Evolutionary conservation across 2,329 filamentous ascomycete genomes (phyloP).

Genomic region (Fusarium transvaalense): DNA sequence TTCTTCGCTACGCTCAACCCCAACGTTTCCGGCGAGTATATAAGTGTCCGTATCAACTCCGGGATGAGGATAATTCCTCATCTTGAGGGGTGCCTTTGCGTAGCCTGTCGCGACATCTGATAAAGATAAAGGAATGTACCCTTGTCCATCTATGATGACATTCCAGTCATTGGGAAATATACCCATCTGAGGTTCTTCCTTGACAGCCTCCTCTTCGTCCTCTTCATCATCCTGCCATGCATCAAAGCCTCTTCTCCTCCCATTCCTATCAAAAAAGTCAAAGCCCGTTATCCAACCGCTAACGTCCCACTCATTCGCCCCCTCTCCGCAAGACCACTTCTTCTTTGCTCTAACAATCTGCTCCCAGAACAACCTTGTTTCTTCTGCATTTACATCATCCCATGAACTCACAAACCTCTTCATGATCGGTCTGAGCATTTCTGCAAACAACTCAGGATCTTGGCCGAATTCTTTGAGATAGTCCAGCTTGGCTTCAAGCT

Average conservation of each 20-base stretch:
- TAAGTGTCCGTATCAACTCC: slow-evolving; percentile 51
- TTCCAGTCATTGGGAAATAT: slow-evolving; percentile 10
- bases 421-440: slow-evolving; percentile 60
- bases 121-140: slow-evolving; percentile 49
- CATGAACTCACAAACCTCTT: slow-evolving; percentile 60
- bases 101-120: slow-evolving; percentile 55
- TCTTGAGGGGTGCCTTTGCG: slow-evolving; percentile 55
- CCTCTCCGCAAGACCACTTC: slow-evolving; percentile 48
- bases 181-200: slow-evolving; percentile 1
- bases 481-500: slow-evolving; percentile 58
- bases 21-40: slow-evolving; percentile 56
- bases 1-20: slow-evolving; percentile 48
- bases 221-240: neutral
- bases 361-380: slow-evolving; percentile 58
- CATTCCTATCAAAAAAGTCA: slow-evolving; percentile 58
- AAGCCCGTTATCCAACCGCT: slow-evolving; percentile 65
- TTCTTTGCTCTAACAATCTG: slow-evolving; percentile 56
- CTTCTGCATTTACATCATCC: slow-evolving; percentile 52
- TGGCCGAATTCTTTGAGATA: slow-evolving; percentile 58
- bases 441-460: slow-evolving; percentile 56
- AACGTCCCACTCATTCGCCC: slow-evolving; percentile 53
- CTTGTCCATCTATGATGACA: slow-evolving; percentile 48
- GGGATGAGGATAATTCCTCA: slow-evolving; percentile 51
- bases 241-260: slow-evolving; percentile 35
- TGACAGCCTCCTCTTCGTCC: neutral